A percentile compares a stretch with the other conserved stretches of the same genome.
phyloP scores from a whole-genome alignment of 2,329 filamentous ascomycete genomes.

The Cadophora luteo-olivacea region DNA sequence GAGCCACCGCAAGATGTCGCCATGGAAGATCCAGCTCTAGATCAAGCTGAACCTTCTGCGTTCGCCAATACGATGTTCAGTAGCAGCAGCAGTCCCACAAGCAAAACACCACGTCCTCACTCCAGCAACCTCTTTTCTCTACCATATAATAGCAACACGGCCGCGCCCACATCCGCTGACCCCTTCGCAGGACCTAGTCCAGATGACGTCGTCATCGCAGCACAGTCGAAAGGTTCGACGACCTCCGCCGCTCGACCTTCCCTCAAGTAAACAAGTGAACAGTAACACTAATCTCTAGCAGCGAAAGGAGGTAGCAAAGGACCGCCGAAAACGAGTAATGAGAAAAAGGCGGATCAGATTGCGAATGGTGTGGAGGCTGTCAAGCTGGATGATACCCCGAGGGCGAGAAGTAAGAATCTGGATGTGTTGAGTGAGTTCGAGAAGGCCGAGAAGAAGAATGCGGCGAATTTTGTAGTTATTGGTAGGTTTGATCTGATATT shows the following conservation, averaged over 20 bases:
- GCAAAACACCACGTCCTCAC: slow-evolving; percentile 26
- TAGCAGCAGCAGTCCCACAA: slow-evolving; percentile 26
- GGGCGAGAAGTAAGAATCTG: slow-evolving; percentile 77
- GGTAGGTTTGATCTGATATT: slow-evolving; percentile 63
- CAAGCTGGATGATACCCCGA: slow-evolving; percentile 58
- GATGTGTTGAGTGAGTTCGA: slow-evolving; percentile 84
- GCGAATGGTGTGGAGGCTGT: slow-evolving; percentile 54
- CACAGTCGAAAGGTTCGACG: slow-evolving; percentile 85
- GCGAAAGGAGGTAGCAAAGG: slow-evolving; percentile 50
- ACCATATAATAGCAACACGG: slow-evolving; percentile 46
- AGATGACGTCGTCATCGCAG: slow-evolving; percentile 86
- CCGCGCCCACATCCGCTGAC: slow-evolving; percentile 53
- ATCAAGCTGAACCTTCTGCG: slow-evolving; percentile 46
- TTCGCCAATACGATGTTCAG: slow-evolving; percentile 54
- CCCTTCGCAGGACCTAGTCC: slow-evolving; percentile 88
- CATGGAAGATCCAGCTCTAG: slow-evolving; percentile 31
- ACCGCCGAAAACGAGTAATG: slow-evolving; percentile 47
- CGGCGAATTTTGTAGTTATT: slow-evolving; percentile 90
- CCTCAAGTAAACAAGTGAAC: slow-evolving; percentile 37
- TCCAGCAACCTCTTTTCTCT: slow-evolving; percentile 45
- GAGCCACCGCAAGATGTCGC: slow-evolving; percentile 18
- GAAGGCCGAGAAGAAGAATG: slow-evolving; percentile 77
- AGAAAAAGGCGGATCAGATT: slow-evolving; percentile 51
- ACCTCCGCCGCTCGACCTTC: slow-evolving; percentile 38
- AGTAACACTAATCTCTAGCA: slow-evolving; percentile 48